Base-by-base conservation (phyloP, 2,329 filamentous ascomycete species). In the Lachnellula cervina region DNA sequence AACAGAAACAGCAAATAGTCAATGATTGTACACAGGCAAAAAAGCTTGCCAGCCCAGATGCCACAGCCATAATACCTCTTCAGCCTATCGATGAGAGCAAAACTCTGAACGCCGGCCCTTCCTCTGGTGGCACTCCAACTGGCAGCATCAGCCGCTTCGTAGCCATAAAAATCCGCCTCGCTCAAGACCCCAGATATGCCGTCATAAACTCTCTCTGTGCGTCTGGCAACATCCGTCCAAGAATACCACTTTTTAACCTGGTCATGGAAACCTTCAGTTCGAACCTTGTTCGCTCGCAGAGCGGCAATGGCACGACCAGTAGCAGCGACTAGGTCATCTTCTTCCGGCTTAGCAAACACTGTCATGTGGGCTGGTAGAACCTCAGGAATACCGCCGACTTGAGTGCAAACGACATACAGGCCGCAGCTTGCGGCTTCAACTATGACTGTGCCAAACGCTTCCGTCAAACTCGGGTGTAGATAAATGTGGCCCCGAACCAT, bases 211-310 rank as follows among this genome's bases (percentile, higher is more conserved):
- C 93, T 82, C 73, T 99, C 94, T 0, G 94, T 97, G 54, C 94
- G 88, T 65, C 88, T 82, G 14, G 94, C 94, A 28, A 99, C 93
- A 70, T 99, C 93, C 28, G 89, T 89, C 94, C 94, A 99, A 1
- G 90, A 96, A 74, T 99, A 99, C 94, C 97, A 97, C 76, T 89
- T 89, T 72, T 93, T 91, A 60, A 99, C 94, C 72, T 97, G 89
- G 63, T 96, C 93, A 70, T 99, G 94, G 69, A 99, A 99, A 43
- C 87, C 83, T 70, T 97, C 93, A 0, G 94, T 96, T 60, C 90
- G 86, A 28, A 99, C 88, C 65, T 87, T 90, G 64, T 92, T 93
- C 5, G 87, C 88, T 45, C 93, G 86, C 54, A 99, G 79, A 32
- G 89, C 87, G 0, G 86, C 87, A 59, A 99, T 97, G 17, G 95